Base-by-base conservation (phyloP, 768 basidiomycete species). In the Thelephora ganbajun region DNA sequence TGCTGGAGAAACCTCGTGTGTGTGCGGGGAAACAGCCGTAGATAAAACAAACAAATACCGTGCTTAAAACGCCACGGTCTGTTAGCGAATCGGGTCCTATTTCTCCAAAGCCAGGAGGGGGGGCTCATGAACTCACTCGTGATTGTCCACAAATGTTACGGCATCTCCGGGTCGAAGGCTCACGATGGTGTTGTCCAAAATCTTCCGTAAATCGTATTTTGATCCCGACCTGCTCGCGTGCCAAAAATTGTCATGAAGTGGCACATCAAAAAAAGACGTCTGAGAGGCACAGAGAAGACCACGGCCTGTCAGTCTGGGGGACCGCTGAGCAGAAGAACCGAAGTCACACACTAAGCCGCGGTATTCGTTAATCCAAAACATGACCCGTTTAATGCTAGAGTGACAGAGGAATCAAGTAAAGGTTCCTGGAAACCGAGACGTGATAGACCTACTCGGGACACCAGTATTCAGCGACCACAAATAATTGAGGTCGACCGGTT, bases 201-300 rank as follows among this genome's bases (percentile, higher is more conserved):
- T 80, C 30, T 59, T 74, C 51, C 89, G 68, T 42, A 97, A 70
- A 63, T 94, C 91, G 56, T 78, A 94, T 14, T 69, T 65, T 33
- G 70, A 69, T 26, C 80, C 73, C 13, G 67, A 66, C 51, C 77
- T 74, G 60, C 87, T 86, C 11, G 92, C 92, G 50, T 72, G 68
- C 57, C 81, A 70, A 57, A 93, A 81, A 54, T 87, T 89, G 63
- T 78, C 71, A 58, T 97, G 92, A 18, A 97, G 69, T 16, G 89
- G 88, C 6, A 89, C 87, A 59, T 96, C 92, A 53, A 96, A 96
- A 58, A 94, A 89, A 0, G 90, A 73, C 11, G 84, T 78, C 82
- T 94, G 61, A 9, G 23, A 26, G 30, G 39, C 16, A 19, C 18
- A 11, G n/a, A 39, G 14, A 13, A 12, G 18, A 2, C 5, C 22